A percentile compares a stretch with the other conserved stretches of the same genome.
Conservation (phyloP, 83 land plant genomes). For the Diphasiastrum complanatum region DNA sequence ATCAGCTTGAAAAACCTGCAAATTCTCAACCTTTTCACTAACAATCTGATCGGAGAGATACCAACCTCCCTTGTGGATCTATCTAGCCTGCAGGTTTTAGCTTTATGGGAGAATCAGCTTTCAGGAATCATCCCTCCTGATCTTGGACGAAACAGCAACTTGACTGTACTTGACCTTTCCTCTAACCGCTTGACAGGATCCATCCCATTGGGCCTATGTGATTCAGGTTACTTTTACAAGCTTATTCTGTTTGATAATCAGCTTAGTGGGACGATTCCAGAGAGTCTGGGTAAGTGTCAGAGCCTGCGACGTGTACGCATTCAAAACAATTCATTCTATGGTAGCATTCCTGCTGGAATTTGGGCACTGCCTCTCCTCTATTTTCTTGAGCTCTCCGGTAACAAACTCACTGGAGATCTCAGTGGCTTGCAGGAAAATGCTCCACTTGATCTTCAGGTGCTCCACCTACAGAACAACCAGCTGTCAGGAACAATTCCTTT, state of each 20-base stretch:
- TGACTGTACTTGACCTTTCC: constrained; percentile 44
- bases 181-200: constrained; percentile 37
- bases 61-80: too few species aligned
- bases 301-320: constrained; percentile 44
- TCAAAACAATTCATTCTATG: constrained; percentile 41
- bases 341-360: constrained; percentile 27
- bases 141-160: too few species aligned
- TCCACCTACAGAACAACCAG: constrained; percentile 28
- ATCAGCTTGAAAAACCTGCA: too few species aligned
- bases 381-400: constrained; percentile 42
- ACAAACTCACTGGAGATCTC: constrained; percentile 30
- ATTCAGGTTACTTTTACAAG: constrained; percentile 31
- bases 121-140: too few species aligned
- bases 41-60: too few species aligned
- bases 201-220: constrained; percentile 36
- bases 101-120: too few species aligned
- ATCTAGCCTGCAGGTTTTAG: too few species aligned
- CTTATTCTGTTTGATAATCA: constrained; percentile 45
- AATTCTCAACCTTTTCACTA: too few species aligned
- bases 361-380: constrained; percentile 34
- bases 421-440: constrained; percentile 24
- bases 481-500: constrained; percentile 35
- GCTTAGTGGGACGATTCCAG: constrained; percentile 38
- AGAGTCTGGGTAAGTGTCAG: constrained; percentile 29
- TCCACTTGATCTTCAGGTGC: constrained; percentile 34